These are phyloP conservation scores for Oryza glaberrima DNA, from an alignment of 176 grass and related monocot genomes.

Conservation along the genomic window DNA sequence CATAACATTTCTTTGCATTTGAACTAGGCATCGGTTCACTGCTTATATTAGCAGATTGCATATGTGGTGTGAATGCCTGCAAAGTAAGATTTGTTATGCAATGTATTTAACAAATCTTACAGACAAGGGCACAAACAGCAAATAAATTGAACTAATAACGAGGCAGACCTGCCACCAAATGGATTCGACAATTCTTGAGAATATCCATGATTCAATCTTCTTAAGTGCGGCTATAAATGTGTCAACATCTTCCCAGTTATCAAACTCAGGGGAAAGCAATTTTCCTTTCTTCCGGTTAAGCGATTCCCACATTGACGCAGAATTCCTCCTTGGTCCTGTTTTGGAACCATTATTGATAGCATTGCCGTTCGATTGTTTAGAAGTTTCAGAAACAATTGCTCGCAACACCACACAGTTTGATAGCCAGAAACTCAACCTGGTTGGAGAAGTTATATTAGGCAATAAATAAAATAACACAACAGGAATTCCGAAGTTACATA, in stretches of 20 bases:
- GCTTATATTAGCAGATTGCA: conserved; percentile 67
- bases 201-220: conserved; percentile 96
- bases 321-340: conserved; percentile 57
- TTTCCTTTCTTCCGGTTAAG: conserved; percentile 85
- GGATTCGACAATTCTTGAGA: conserved; percentile 82
- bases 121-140: conserved; percentile 14
- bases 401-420: conserved; percentile 88
- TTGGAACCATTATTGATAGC: conserved; percentile 46
- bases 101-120: conserved; percentile 17
- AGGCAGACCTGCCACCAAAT: conserved; percentile 95
- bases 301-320: conserved; percentile 86
- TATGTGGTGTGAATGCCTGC: conserved; percentile 85
- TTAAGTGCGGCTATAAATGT: conserved; percentile 84
- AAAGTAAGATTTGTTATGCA: conserved; percentile 18
- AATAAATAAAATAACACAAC: conserved; percentile 26
- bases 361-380: conserved; percentile 50
- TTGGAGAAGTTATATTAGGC: conserved; percentile 40
- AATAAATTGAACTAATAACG: conserved; percentile 19
- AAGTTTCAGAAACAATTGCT: conserved; percentile 74
- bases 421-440: conserved; percentile 95
- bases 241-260: conserved; percentile 81
- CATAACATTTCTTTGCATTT: conserved; percentile 66
- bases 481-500: conserved; percentile 1
- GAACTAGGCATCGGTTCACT: conserved; percentile 49
- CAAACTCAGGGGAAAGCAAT: conserved; percentile 72